These are phyloP conservation scores for Gossypium lobatum DNA, from an alignment of 441 rosid species.

Conservation along the genomic window DNA sequence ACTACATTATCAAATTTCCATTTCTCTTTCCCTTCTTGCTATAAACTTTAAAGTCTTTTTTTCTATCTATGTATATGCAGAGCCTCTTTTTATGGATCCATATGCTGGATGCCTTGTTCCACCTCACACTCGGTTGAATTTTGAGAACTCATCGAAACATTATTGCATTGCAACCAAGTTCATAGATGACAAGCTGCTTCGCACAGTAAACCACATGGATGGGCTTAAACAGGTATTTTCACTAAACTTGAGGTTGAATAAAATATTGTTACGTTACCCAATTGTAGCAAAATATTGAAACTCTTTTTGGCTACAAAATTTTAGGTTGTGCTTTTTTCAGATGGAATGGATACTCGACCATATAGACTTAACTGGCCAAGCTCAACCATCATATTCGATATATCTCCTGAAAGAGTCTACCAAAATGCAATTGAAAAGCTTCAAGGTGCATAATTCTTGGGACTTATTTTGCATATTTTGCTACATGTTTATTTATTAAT, in stretches of 20 bases:
- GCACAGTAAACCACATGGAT: constrained; percentile 49
- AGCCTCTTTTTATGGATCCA: constrained; percentile 84
- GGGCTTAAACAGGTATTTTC: constrained; percentile 72
- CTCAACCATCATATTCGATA: constrained; percentile 74
- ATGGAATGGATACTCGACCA: constrained; percentile 95
- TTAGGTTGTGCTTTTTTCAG: constrained; percentile 85
- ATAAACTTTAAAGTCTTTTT: neutral
- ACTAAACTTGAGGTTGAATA: neutral
- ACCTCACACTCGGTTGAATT: constrained; percentile 36
- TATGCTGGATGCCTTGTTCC: constrained; percentile 80
- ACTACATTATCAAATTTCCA: neutral
- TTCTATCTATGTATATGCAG: constrained; percentile 25
- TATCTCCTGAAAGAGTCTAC: constrained; percentile 64
- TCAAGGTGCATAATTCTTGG: constrained; percentile 37
- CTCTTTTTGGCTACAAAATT: constrained; percentile 14
- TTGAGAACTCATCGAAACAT: constrained; percentile 39
- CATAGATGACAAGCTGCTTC: constrained; percentile 75
- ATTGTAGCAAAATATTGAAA: neutral
- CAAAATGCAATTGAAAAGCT: constrained; percentile 52
- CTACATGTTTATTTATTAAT: neutral
- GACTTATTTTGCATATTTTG: constrained; percentile 10
- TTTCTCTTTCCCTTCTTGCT: neutral
- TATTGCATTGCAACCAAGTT: constrained; percentile 78
- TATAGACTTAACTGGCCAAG: constrained; percentile 86
- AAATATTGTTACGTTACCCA: neutral